A percentile compares a stretch with the other conserved stretches of the same genome.
Evolutionary conservation across 257 asterid species (phyloP).

Genomic region (Echium plantagineum): DNA sequence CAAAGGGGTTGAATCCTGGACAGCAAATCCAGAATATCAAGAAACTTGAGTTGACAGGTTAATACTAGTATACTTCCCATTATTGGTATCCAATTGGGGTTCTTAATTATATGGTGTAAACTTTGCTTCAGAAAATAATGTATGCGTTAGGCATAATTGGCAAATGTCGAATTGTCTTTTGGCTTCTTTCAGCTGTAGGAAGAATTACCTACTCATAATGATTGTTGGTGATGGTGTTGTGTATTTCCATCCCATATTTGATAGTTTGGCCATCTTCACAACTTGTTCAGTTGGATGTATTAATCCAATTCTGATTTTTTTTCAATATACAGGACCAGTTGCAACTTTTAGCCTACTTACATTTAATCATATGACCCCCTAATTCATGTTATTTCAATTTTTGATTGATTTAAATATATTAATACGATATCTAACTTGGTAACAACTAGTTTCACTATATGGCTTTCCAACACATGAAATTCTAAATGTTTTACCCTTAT

Average conservation of each 20-base stretch:
- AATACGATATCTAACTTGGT: too few species aligned
- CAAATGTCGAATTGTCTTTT: not conserved
- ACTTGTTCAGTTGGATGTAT: too few species aligned
- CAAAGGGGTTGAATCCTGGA: conserved; percentile 92
- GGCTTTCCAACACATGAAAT: too few species aligned
- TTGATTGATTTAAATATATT: too few species aligned
- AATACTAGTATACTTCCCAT: not conserved
- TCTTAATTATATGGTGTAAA: not conserved
- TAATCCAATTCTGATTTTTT: too few species aligned
- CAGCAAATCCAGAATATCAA: conserved; percentile 88
- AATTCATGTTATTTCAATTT: too few species aligned
- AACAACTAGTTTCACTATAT: too few species aligned
- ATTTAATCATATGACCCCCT: too few species aligned
- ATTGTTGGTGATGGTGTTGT: not conserved
- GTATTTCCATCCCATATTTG: not conserved
- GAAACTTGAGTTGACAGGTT: not conserved
- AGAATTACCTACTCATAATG: not conserved
- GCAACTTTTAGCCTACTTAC: too few species aligned
- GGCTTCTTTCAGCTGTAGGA: not conserved
- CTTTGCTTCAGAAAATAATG: not conserved
- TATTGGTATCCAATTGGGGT: not conserved
- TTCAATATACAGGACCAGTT: too few species aligned
- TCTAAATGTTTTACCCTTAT: too few species aligned
- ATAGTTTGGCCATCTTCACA: not conserved
- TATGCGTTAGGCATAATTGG: not conserved